Base-by-base conservation (phyloP, 2,329 filamentous ascomycete genomes). In the Penicillium sp. region DNA sequence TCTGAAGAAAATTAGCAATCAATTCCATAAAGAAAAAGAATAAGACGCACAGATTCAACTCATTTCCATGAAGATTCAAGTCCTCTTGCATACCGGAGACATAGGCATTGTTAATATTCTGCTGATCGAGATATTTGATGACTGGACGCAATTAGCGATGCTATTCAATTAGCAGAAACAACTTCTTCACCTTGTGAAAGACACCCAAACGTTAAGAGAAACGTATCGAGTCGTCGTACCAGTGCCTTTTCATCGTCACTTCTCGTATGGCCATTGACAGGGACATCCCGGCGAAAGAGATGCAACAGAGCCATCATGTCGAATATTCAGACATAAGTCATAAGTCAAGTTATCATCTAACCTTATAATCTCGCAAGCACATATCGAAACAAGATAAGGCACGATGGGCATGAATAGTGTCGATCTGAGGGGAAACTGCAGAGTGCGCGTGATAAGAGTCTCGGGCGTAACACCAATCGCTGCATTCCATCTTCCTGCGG, bases 121-220 rank as follows among this genome's bases (percentile, higher is more conserved):
- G 49, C 32, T 54, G 49, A 25, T 52, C 47, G 18, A 53, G 42
- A 22, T 54, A 55, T 38, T 55, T 55, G 10, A 55, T 55, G 11
- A 55, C 51, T 54, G n/a, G n/a, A n/a, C n/a, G n/a, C n/a, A n/a
- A n/a, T n/a, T n/a, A n/a, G n/a, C n/a, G n/a, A n/a, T n/a, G n/a
- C n/a, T n/a, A n/a, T n/a, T n/a, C n/a, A n/a, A n/a, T n/a, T n/a
- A n/a, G n/a, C n/a, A n/a, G n/a, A n/a, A n/a, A n/a, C n/a, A n/a
- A n/a, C n/a, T n/a, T n/a, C n/a, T n/a, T n/a, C n/a, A 54, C 64
- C 62, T 50, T 67, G 64, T 22, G 60, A 64, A 32, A 66, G 51
- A 35, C 63, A 66, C 1, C 64, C 64, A 40, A 66, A 67, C 1
- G 61, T 65, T 48, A 67, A 51, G 0, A 67, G 48, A 41, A 64